Evolutionary conservation across 768 basidiomycete species (phyloP).

Genomic region (Russula brevipes): DNA sequence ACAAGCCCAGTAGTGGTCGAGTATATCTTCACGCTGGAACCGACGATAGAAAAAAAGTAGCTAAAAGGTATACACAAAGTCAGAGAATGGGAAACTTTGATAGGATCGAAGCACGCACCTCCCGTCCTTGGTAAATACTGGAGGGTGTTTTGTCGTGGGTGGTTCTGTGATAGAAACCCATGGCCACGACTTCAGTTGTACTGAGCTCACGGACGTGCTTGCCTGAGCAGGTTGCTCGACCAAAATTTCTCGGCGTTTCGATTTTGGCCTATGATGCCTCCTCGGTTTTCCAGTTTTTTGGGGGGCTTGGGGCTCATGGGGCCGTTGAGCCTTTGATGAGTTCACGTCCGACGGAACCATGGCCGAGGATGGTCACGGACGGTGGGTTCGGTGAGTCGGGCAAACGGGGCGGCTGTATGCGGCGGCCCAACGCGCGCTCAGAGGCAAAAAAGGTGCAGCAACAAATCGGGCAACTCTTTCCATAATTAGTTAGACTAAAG

Average conservation of each 20-base stretch:
- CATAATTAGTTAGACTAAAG: conserved; percentile 4
- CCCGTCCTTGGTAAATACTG: conserved; percentile 85
- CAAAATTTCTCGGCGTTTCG: conserved; percentile 34
- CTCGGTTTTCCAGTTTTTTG: conserved; percentile 1
- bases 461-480: conserved; percentile 20
- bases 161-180: conserved; percentile 73
- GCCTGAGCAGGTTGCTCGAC: conserved; percentile 23
- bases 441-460: neutral
- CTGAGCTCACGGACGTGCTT: conserved; percentile 22
- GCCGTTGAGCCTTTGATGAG: neutral
- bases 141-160: conserved; percentile 55
- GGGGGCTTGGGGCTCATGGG: neutral
- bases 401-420: neutral
- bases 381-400: neutral
- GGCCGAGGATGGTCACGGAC: neutral
- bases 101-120: conserved; percentile 45
- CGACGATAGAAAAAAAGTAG: conserved; percentile 85
- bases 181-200: conserved; percentile 40
- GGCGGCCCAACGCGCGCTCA: too few species aligned
- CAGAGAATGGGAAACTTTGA: conserved; percentile 3
- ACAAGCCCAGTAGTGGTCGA: conserved; percentile 73
- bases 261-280: conserved; percentile 36
- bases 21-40: conserved; percentile 79
- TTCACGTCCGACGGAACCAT: conserved; percentile 11
- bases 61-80: conserved; percentile 37